Evolutionary conservation across 768 basidiomycete species (phyloP).

Genomic region (Leccinum broughii): DNA sequence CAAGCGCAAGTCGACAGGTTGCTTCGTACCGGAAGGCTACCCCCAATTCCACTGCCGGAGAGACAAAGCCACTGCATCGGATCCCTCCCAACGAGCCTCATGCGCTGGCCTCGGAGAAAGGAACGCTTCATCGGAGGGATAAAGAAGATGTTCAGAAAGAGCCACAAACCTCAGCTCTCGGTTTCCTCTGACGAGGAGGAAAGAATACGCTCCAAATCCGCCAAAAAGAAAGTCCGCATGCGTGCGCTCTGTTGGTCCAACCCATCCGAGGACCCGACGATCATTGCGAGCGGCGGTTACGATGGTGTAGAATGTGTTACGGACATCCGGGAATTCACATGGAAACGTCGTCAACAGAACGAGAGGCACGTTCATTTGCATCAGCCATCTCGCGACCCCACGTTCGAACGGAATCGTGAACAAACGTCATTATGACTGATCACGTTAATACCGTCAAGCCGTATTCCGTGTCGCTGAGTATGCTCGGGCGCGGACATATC

Average conservation of each 20-base stretch:
- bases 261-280: conserved; percentile 59
- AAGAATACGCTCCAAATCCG: conserved; percentile 55
- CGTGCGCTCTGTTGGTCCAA: conserved; percentile 34
- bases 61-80: conserved; percentile 15
- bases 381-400: neutral
- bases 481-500: conserved; percentile 74
- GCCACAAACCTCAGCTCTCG: conserved; percentile 42
- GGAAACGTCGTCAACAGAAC: conserved; percentile 75
- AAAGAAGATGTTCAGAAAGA: conserved; percentile 30
- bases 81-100: conserved; percentile 27
- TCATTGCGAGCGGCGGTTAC: conserved; percentile 76
- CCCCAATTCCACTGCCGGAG: conserved; percentile 2
- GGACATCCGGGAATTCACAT: conserved; percentile 68
- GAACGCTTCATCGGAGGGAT: conserved; percentile 16
- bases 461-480: conserved; percentile 67
- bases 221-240: conserved; percentile 56
- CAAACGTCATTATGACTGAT: conserved; percentile 82
- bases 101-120: conserved; percentile 14
- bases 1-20: conserved; percentile 10
- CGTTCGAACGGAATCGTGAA: neutral
- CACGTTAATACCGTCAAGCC: conserved; percentile 80
- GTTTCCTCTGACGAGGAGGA: conserved; percentile 82
- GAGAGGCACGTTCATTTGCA: conserved; percentile 49
- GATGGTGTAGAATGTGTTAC: conserved; percentile 77
- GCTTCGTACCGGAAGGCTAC: conserved; percentile 7